A percentile compares a stretch with the other conserved stretches of the same genome.
phyloP scores from a whole-genome alignment of 169 alveolate genomes.

The Plasmodium inui region DNA sequence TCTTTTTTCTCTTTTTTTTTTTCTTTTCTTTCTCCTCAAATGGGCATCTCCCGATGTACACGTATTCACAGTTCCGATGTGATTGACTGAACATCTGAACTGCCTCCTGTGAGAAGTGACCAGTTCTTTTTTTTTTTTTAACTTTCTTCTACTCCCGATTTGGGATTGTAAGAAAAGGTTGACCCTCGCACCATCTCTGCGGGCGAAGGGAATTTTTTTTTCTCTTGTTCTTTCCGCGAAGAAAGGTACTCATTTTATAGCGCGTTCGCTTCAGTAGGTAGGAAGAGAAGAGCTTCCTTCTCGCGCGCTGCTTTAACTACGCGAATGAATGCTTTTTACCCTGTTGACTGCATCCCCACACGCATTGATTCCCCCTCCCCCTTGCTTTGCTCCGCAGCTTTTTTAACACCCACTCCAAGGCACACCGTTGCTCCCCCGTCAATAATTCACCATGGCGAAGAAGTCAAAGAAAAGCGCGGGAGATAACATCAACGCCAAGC shows the following conservation, averaged over 20 bases:
- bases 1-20: too few relatives aligned
- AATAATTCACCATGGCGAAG: slow-evolving; percentile 86
- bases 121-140: neutral
- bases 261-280: neutral
- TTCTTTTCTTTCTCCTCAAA: neutral
- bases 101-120: neutral
- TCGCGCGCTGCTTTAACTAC: neutral
- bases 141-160: neutral
- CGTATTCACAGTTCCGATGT: neutral
- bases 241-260: neutral
- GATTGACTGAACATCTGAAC: neutral
- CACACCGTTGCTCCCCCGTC: neutral
- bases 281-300: neutral
- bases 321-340: neutral
- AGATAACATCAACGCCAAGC: slow-evolving; percentile 95
- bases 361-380: neutral
- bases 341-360: neutral
- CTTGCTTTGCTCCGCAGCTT: neutral
- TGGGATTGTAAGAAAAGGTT: neutral
- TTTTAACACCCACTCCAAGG: neutral
- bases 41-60: neutral
- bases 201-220: neutral
- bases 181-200: neutral
- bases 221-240: neutral
- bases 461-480: slow-evolving; percentile 90